A percentile compares a stretch with the other conserved stretches of the same genome.
Conservation (phyloP, 2,329 filamentous ascomycete genomes). For the Aureobasidium sp. region DNA sequence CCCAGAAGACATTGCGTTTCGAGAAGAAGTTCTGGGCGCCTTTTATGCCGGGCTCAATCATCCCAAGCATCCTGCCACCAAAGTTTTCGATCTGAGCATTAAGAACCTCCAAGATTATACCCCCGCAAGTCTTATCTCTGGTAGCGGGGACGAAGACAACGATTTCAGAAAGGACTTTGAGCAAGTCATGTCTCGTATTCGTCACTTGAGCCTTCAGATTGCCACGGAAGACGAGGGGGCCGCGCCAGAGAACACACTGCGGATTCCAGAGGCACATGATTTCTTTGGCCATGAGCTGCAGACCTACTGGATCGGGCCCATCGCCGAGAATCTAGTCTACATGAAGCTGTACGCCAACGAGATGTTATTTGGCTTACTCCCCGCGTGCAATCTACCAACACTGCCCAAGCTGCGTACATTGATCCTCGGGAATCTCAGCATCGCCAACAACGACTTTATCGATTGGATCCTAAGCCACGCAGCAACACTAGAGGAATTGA, state of each 20-base stretch:
- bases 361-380: constrained; percentile 36
- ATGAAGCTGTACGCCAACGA: constrained; percentile 33
- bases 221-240: constrained; percentile 18
- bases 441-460: constrained; percentile 41
- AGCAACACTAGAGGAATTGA: constrained; percentile 34
- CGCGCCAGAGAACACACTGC: constrained; percentile 18
- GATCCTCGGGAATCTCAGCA: constrained; percentile 35
- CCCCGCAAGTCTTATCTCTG: constrained; percentile 10
- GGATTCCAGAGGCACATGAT: constrained; percentile 14
- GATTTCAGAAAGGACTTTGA: constrained; percentile 16
- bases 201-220: constrained; percentile 21
- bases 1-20: background rate
- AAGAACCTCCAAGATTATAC: constrained; percentile 23
- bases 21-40: background rate
- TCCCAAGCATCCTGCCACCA: background rate
- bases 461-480: constrained; percentile 40
- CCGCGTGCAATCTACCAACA: constrained; percentile 32
- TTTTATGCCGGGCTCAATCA: background rate
- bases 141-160: background rate
- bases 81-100: constrained; percentile 20
- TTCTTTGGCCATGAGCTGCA: constrained; percentile 21
- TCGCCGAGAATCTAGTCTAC: constrained; percentile 24
- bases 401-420: constrained; percentile 37
- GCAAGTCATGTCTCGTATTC: constrained; percentile 18
- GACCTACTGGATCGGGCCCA: constrained; percentile 22